Conservation (phyloP, 768 basidiomycete genomes). For the Neoboletus brunneissimus region DNA sequence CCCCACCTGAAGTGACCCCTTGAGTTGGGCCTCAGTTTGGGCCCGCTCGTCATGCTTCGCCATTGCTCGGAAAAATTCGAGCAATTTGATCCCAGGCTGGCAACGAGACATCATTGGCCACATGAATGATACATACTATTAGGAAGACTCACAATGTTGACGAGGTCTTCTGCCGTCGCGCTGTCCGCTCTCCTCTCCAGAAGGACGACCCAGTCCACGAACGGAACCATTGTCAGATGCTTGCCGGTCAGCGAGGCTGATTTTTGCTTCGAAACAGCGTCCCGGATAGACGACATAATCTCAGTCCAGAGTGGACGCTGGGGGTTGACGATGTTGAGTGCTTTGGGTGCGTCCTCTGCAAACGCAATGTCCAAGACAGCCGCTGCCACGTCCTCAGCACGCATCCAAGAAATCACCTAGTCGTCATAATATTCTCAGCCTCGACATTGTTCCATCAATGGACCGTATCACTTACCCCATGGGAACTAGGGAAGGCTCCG, state of each 20-base stretch:
- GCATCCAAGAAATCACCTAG: constrained; percentile 37
- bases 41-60: not conserved
- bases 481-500: constrained; percentile 31
- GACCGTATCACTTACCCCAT: constrained; percentile 28
- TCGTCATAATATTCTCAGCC: not conserved
- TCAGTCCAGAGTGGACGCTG: constrained; percentile 31
- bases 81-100: constrained; percentile 34
- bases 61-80: constrained; percentile 27
- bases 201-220: constrained; percentile 30
- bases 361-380: constrained; percentile 35
- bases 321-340: constrained; percentile 40
- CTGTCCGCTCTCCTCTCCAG: constrained; percentile 26
- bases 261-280: constrained; percentile 14
- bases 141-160: constrained; percentile 1
- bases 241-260: not conserved
- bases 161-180: constrained; percentile 5
- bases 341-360: constrained; percentile 16
- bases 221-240: constrained; percentile 22
- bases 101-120: not conserved
- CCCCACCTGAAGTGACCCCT: not conserved
- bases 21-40: not conserved
- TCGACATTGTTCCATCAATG: not conserved
- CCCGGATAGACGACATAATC: constrained; percentile 25
- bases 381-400: constrained; percentile 34
- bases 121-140: not conserved